phyloP scores from a whole-genome alignment of 129 eudicot genomes.

The Cynara cardunculus region DNA sequence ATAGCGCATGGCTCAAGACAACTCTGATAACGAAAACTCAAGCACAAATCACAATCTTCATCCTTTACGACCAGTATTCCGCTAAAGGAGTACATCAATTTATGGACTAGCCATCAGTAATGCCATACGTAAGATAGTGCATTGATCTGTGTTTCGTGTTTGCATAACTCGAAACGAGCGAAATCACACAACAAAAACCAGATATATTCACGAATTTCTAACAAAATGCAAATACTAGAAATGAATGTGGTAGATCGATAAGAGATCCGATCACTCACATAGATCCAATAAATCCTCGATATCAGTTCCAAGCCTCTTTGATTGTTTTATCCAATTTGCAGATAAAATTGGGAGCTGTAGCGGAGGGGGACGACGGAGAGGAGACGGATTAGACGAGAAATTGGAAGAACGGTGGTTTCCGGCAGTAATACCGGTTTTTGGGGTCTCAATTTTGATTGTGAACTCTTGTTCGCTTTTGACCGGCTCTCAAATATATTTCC shows the following conservation, averaged over 20 bases:
- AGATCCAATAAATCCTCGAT: slow-evolving; percentile 26
- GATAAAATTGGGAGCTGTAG: slow-evolving; percentile 9
- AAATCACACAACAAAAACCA: neutral
- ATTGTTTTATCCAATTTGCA: neutral
- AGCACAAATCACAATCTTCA: slow-evolving; percentile 7
- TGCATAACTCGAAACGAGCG: slow-evolving; percentile 15
- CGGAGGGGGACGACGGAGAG: slow-evolving; percentile 8
- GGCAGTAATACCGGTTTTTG: slow-evolving; percentile 14
- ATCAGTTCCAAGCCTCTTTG: slow-evolving; percentile 1
- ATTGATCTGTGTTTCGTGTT: slow-evolving; percentile 15
- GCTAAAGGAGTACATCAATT: neutral
- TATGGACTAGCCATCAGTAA: slow-evolving; percentile 13
- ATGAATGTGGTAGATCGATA: slow-evolving; percentile 24
- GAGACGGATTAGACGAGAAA: neutral
- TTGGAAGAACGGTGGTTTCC: slow-evolving; percentile 6
- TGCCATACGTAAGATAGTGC: slow-evolving; percentile 3
- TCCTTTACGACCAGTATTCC: neutral
- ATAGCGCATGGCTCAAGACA: neutral
- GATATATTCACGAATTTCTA: neutral
- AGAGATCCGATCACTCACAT: slow-evolving; percentile 26
- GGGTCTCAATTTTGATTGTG: slow-evolving; percentile 20
- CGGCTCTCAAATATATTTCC: slow-evolving; percentile 15
- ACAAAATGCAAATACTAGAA: neutral
- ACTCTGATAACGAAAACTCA: neutral
- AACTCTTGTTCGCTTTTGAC: slow-evolving; percentile 15